Evolutionary conservation across 176 grass and related monocot genomes (phyloP).

Genomic region (Eragrostis curvula): DNA sequence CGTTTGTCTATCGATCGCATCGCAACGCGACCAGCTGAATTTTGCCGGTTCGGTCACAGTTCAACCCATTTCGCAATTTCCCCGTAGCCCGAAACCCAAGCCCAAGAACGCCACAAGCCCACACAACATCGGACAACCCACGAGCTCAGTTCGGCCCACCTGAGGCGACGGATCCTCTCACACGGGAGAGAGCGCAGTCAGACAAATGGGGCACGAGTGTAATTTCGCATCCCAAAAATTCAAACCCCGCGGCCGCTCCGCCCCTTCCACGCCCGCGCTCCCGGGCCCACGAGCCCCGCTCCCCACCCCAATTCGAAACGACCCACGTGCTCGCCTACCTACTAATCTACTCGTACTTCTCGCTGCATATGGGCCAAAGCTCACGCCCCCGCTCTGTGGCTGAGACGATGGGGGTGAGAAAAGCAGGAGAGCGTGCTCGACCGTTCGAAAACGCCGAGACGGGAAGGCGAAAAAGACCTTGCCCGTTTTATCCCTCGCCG

Average conservation of each 20-base stretch:
- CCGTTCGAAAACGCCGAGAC: background rate
- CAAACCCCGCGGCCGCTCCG: constrained; percentile 35
- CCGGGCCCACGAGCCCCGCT: background rate
- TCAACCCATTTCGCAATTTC: no score
- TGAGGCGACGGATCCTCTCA: no score
- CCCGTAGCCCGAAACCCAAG: background rate
- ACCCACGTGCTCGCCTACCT: background rate
- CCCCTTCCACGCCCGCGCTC: background rate
- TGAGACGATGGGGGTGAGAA: background rate
- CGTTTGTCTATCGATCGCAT: no score
- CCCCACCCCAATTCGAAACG: background rate
- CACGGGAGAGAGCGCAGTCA: background rate
- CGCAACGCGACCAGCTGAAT: no score
- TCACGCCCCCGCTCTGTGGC: no score
- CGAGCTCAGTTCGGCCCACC: background rate
- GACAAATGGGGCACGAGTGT: background rate
- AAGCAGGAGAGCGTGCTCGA: background rate
- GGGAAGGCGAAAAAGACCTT: background rate
- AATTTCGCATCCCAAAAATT: constrained; percentile 23
- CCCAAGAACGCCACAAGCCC: background rate
- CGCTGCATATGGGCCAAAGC: background rate
- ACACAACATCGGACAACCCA: background rate
- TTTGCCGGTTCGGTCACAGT: no score
- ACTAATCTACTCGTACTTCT: rapidly evolving
- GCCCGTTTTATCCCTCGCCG: constrained; percentile 33